phyloP scores from a whole-genome alignment of 2,329 filamentous ascomycete species.

The Macroventuria anomochaeta region DNA sequence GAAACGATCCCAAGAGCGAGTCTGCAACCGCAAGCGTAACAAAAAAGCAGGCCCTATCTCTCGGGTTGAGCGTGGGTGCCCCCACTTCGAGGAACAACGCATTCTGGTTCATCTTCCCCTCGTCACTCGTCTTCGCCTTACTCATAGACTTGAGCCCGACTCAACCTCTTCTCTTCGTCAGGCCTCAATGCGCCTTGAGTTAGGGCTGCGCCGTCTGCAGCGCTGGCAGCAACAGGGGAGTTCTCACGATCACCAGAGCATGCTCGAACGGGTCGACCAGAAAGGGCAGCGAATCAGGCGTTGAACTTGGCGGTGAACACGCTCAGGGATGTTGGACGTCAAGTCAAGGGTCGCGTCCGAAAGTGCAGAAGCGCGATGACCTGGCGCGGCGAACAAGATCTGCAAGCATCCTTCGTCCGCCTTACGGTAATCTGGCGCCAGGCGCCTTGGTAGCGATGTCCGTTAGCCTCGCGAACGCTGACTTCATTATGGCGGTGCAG shows the following conservation, averaged over 20 bases:
- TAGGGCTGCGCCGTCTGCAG: constrained; percentile 37
- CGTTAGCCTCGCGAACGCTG: constrained; percentile 45
- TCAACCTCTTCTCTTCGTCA: constrained; percentile 35
- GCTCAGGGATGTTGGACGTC: constrained; percentile 45
- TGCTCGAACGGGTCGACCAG: constrained; percentile 22
- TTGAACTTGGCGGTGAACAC: constrained; percentile 45
- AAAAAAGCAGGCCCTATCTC: constrained; percentile 34
- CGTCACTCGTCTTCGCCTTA: constrained; percentile 35
- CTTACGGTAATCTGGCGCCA: constrained; percentile 46
- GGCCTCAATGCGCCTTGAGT: constrained; percentile 40
- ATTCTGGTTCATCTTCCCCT: constrained; percentile 30
- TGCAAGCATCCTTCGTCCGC: constrained; percentile 43
- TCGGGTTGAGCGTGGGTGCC: constrained; percentile 28
- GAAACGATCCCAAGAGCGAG: constrained; percentile 37
- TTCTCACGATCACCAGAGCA: constrained; percentile 32
- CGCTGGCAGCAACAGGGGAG: constrained; percentile 28
- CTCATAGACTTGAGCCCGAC: constrained; percentile 32
- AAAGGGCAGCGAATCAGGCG: constrained; percentile 47
- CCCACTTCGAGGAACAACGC: constrained; percentile 34
- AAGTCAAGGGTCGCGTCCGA: constrained; percentile 37
- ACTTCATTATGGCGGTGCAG: constrained; percentile 47
- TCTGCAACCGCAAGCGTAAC: constrained; percentile 34
- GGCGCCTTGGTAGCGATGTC: constrained; percentile 42
- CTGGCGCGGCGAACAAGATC: constrained; percentile 51
- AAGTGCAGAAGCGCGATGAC: constrained; percentile 48